Conservation (phyloP, 345 rosid species). For the Syzygium jambos region DNA sequence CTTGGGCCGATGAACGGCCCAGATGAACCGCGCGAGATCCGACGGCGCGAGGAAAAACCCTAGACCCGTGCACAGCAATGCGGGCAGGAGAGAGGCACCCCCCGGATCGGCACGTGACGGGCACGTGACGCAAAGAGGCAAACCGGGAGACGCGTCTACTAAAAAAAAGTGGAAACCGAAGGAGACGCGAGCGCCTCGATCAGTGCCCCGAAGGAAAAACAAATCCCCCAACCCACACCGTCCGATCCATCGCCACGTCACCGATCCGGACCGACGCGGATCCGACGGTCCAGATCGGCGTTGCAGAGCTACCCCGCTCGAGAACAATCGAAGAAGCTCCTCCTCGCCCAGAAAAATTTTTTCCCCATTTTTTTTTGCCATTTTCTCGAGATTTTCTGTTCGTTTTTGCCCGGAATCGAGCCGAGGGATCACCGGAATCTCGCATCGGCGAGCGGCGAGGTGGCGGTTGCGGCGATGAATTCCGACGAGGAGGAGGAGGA, state of each 20-base stretch:
- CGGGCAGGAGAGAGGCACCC: not conserved
- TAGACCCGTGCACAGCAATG: not conserved
- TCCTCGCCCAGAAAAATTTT: not conserved
- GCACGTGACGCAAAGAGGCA: not conserved
- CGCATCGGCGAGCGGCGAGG: conserved; percentile 2
- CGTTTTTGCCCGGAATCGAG: conserved; percentile 1
- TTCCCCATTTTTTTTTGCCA: conserved; percentile 7
- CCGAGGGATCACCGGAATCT: not conserved
- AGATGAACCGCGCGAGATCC: not conserved
- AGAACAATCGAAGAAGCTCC: conserved; percentile 6
- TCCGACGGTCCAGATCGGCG: conserved; percentile 54
- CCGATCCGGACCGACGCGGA: conserved; percentile 13
- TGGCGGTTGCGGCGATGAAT: not conserved
- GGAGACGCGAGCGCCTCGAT: not conserved
- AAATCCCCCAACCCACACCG: not conserved
- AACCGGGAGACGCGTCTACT: not conserved
- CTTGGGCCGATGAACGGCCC: not conserved
- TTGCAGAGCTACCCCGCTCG: conserved; percentile 35
- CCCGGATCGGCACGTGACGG: not conserved
- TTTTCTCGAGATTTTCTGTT: not conserved
- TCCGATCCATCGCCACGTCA: conserved; percentile 5
- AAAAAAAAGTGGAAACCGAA: not conserved
- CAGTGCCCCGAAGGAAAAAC: not conserved
- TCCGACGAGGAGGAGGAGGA: not conserved
- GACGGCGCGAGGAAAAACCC: not conserved